Evolutionary conservation across 2,329 filamentous ascomycete genomes (phyloP), one percentile per base, ranked within the genome.

Genomic region (Aspergillus japonicus): DNA sequence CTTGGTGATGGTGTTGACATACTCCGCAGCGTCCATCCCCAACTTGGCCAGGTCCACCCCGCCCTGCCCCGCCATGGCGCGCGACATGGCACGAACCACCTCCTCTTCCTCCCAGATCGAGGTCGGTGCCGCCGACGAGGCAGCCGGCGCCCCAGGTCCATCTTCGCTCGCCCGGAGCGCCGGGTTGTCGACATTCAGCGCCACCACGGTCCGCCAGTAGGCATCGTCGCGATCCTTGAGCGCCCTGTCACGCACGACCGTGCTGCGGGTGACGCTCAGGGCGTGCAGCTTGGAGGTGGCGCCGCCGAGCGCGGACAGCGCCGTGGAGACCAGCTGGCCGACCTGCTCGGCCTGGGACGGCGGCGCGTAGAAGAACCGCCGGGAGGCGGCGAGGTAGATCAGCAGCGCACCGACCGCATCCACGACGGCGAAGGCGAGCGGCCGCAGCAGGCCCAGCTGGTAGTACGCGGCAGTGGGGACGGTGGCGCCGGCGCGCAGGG

Each of bases 371-470:
- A 96, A 91, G 60, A 90, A 89, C 21, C 92, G 87, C 70, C 93
- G 89, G 4, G 95, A 97, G 16, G 87, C 85, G 2, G 89, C 88
- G 4, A 95, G 81, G 77, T 88, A 97, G 42, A 97, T 79, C 4
- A 89, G 74, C 55, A 79, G 82, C 0, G 86, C 90, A 0, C 95
- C 75, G 0, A 81, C 58, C 0, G 75, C 81, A 71, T 98, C 88
- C 23, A 92, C 81, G 0, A 80, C 65, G 0, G 87, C 87, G 3
- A 97, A 84, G 1, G 77, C 79, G 14, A 91, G 67, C 31, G 84
- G 83, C 2, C 95, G 87, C 56, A 84, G 79, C 1, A 85, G 77
- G 2, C 87, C 85, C 64, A 88, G 69, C 6, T 61, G 63, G 61
- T 70, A 69, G 65, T 73, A 77, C 56, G 73, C 63, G 56, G 71